Conservation (phyloP, 192 early-diverging fungal genomes). For the Umbelopsis sp. region DNA sequence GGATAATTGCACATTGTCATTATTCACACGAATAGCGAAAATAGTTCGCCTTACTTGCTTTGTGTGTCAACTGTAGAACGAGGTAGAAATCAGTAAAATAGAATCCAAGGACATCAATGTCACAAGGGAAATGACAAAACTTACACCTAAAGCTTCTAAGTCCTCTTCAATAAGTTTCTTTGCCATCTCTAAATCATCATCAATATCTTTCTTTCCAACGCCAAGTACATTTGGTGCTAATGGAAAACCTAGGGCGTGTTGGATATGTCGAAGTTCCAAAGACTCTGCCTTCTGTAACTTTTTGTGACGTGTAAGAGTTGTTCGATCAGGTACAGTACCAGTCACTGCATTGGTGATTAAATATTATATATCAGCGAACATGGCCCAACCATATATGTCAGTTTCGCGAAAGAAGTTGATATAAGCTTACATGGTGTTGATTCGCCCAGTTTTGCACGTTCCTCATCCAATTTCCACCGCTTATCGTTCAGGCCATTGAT, state of each 20-base stretch:
- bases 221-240: slow-evolving; percentile 29
- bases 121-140: not conserved
- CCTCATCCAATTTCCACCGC: slow-evolving; percentile 36
- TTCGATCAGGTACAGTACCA: slow-evolving; percentile 31
- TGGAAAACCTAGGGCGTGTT: slow-evolving; percentile 46
- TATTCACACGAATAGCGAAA: not conserved
- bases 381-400: not conserved
- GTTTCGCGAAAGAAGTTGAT: not conserved
- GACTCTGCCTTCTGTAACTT: slow-evolving; percentile 37
- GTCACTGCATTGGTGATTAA: not conserved
- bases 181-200: slow-evolving; percentile 34
- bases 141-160: slow-evolving; percentile 43
- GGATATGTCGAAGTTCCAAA: slow-evolving; percentile 42
- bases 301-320: slow-evolving; percentile 38
- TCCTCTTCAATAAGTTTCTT: slow-evolving; percentile 45
- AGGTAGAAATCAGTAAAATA: not conserved
- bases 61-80: not conserved
- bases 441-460: slow-evolving; percentile 31
- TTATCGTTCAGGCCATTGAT: slow-evolving; percentile 28
- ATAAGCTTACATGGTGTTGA: slow-evolving; percentile 20
- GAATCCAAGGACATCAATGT: not conserved
- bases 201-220: slow-evolving; percentile 33
- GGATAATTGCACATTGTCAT: not conserved
- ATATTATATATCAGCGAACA: not conserved
- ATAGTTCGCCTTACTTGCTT: slow-evolving; percentile 4